These are phyloP conservation scores for Cyanidium caldarium DNA, from an alignment of 23 red algal genomes.

Conservation along the genomic window DNA sequence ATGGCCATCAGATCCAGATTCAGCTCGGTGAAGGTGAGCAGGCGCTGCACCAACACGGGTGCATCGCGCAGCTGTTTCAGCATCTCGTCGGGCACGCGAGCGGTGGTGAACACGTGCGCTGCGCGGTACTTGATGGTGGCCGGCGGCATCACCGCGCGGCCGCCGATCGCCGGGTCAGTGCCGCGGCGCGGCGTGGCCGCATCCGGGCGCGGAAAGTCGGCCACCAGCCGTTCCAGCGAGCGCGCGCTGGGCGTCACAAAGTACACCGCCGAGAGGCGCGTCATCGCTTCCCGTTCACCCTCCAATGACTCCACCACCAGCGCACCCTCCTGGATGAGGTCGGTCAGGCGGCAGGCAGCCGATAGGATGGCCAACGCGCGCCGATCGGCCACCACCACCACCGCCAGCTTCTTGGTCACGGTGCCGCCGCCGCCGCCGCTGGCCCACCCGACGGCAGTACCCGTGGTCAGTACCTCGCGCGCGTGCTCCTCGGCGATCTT, in stretches of 20 bases:
- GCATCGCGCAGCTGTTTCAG: conserved; percentile 41
- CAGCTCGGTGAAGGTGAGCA: conserved; percentile 65
- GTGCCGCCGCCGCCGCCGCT: too few relatives aligned
- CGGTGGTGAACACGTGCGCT: conserved; percentile 72
- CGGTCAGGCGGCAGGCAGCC: conserved; percentile 23
- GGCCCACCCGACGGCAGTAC: background rate
- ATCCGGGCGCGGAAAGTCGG: conserved; percentile 11
- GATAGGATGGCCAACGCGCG: background rate
- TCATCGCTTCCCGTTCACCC: conserved; percentile 51
- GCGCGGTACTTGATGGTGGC: conserved; percentile 21
- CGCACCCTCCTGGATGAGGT: conserved; percentile 67
- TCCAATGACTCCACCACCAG: conserved; percentile 73
- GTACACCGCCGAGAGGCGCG: conserved; percentile 60
- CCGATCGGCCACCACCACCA: background rate
- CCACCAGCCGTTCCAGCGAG: conserved; percentile 32
- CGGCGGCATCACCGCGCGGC: background rate
- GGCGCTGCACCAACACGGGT: conserved; percentile 18
- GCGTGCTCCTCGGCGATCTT: background rate
- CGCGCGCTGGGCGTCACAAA: conserved; percentile 39
- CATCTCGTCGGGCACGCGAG: conserved; percentile 43
- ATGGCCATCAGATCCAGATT: conserved; percentile 54
- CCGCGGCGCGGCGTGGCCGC: background rate
- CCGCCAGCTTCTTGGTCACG: background rate
- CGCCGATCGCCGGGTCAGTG: background rate
- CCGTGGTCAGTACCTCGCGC: too few relatives aligned